Evolutionary conservation across 106 monocot species (phyloP).

Genomic region (Alisma plantagoaquatica): DNA sequence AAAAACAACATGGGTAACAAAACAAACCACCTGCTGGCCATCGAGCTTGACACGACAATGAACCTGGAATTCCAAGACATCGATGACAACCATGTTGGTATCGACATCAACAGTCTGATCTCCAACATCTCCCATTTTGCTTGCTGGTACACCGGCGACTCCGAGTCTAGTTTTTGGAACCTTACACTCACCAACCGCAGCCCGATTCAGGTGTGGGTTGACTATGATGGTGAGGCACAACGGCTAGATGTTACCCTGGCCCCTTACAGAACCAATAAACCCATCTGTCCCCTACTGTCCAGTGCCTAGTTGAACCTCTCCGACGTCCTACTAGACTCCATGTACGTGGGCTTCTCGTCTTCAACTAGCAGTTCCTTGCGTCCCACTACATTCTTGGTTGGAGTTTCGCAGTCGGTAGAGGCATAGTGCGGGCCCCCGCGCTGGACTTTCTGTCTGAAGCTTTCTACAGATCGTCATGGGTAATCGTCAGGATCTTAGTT

Average conservation of each 20-base stretch:
- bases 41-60: no score
- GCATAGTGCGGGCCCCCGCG: neutral
- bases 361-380: neutral
- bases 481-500: neutral
- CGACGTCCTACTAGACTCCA: neutral
- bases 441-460: neutral
- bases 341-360: conserved; percentile 10
- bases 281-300: neutral
- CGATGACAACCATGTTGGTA: no score
- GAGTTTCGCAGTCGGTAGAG: conserved; percentile 5
- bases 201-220: conserved; percentile 6
- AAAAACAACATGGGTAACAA: no score
- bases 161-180: neutral
- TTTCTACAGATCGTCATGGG: neutral
- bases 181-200: conserved; percentile 2
- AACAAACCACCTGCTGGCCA: no score
- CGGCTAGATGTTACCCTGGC: no score
- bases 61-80: no score
- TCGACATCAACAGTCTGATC: conserved; percentile 2
- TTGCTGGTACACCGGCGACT: neutral
- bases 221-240: conserved; percentile 3
- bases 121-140: neutral
- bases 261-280: neutral
- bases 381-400: conserved; percentile 4
- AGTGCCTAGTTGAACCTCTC: neutral